These are phyloP conservation scores for Lasiodiplodia theobromae DNA, from an alignment of 2,329 filamentous ascomycete genomes.

Conservation along the genomic window DNA sequence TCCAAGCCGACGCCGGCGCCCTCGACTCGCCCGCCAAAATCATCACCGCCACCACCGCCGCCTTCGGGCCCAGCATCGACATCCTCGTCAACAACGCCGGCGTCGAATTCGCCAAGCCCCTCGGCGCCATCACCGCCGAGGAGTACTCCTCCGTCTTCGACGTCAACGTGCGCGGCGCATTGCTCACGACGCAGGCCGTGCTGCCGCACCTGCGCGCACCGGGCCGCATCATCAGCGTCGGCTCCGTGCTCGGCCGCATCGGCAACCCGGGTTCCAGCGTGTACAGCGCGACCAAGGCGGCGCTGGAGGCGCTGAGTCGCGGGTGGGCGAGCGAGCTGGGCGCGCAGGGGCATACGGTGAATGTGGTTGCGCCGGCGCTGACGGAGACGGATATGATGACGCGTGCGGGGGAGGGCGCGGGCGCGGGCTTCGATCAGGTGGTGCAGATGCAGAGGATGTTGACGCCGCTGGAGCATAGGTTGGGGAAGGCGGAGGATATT, in stretches of 20 bases:
- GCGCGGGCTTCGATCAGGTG: too few relatives aligned
- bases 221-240: conserved; percentile 3
- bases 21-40: conserved; percentile 46
- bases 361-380: too few relatives aligned
- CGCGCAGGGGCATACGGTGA: too few relatives aligned
- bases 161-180: not conserved
- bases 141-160: not conserved
- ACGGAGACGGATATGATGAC: too few relatives aligned
- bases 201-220: conserved; percentile 10
- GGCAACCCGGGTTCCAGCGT: not conserved
- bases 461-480: conserved; percentile 53
- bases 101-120: too few relatives aligned
- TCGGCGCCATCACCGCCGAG: not conserved
- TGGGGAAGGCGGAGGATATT: conserved; percentile 62
- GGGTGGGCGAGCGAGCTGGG: not conserved
- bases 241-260: not conserved
- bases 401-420: too few relatives aligned
- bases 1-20: conserved; percentile 47
- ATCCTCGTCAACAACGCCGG: conserved; percentile 30
- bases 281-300: conserved; percentile 25
- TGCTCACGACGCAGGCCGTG: conserved; percentile 3
- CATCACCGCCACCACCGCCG: conserved; percentile 42
- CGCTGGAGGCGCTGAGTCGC: not conserved
- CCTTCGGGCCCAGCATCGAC: not conserved
- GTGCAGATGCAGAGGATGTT: not conserved